Conservation (phyloP, 2,329 filamentous ascomycete genomes). For the Hypoxylon sp. region DNA sequence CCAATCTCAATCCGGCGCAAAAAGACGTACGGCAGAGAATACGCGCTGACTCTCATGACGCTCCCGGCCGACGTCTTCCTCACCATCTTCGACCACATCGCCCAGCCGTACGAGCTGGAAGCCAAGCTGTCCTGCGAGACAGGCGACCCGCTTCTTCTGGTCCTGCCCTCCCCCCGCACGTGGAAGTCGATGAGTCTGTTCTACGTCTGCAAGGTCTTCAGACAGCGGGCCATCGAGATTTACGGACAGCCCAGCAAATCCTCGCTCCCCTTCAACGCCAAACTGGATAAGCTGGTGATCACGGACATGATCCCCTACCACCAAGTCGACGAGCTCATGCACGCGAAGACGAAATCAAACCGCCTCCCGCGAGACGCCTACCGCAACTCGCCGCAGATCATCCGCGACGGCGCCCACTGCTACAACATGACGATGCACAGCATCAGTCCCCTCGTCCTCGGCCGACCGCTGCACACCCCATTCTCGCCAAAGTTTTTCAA, state of each 20-base stretch:
- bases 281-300: conserved; percentile 1
- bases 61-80: background rate
- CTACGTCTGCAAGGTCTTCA: conserved; percentile 9
- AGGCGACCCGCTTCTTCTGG: background rate
- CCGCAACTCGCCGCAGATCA: background rate
- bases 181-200: conserved; percentile 10
- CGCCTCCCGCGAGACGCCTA: too few species aligned
- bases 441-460: background rate
- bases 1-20: too few species aligned
- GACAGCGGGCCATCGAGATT: background rate
- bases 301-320: background rate
- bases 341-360: background rate
- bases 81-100: background rate
- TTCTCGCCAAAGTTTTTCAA: background rate
- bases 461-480: background rate
- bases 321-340: background rate
- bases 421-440: background rate
- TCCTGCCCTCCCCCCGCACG: background rate
- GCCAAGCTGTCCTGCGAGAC: background rate
- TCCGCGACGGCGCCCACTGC: background rate
- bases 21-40: too few species aligned
- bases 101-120: background rate
- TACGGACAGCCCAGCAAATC: background rate
- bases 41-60: background rate
- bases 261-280: conserved; percentile 3